These are phyloP conservation scores for Fusarium burgessii DNA, from an alignment of 2,329 filamentous ascomycete genomes.

Conservation along the genomic window DNA sequence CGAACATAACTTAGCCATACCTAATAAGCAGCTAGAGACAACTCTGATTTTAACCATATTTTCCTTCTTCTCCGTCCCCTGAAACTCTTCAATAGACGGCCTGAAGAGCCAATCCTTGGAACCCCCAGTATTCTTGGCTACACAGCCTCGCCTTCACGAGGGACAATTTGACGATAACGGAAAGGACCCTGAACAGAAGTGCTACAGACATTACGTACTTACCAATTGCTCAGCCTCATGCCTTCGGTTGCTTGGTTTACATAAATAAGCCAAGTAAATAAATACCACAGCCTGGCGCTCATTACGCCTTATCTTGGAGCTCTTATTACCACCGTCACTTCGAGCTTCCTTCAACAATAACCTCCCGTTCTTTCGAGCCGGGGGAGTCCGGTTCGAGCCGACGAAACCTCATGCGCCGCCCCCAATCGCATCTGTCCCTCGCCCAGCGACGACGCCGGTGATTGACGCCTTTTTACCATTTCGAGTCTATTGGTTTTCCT, in stretches of 20 bases:
- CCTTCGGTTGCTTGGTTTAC: constrained; percentile 22
- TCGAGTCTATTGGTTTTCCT: constrained; percentile 1
- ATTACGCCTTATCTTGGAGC: constrained; percentile 9
- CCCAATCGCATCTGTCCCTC: constrained; percentile 42
- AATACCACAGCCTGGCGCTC: constrained; percentile 20
- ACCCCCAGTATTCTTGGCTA: constrained; percentile 24
- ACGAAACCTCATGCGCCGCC: constrained; percentile 45
- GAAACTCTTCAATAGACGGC: constrained; percentile 8
- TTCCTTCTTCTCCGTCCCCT: constrained; percentile 2
- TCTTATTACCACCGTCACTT: constrained; percentile 17
- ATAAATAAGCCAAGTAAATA: constrained; percentile 24
- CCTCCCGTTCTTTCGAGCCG: constrained; percentile 27
- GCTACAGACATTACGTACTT: constrained; percentile 35
- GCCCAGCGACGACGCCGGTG: constrained; percentile 47
- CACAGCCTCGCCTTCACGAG: constrained; percentile 46
- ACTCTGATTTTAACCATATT: constrained; percentile 3
- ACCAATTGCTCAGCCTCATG: constrained; percentile 45
- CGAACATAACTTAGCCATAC: neutral
- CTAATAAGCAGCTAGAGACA: constrained; percentile 8
- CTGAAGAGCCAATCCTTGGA: constrained; percentile 8
- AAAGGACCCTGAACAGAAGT: constrained; percentile 26
- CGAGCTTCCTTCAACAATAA: constrained; percentile 23
- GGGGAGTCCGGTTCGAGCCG: constrained; percentile 36
- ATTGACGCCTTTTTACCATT: constrained; percentile 16
- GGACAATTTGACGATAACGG: constrained; percentile 17